Percentiles rank a stretch among this genome's conserved stretches.
These are phyloP conservation scores for Coemansia sp. DNA, from an alignment of 192 early-diverging fungal species.

Conservation along the genomic window DNA sequence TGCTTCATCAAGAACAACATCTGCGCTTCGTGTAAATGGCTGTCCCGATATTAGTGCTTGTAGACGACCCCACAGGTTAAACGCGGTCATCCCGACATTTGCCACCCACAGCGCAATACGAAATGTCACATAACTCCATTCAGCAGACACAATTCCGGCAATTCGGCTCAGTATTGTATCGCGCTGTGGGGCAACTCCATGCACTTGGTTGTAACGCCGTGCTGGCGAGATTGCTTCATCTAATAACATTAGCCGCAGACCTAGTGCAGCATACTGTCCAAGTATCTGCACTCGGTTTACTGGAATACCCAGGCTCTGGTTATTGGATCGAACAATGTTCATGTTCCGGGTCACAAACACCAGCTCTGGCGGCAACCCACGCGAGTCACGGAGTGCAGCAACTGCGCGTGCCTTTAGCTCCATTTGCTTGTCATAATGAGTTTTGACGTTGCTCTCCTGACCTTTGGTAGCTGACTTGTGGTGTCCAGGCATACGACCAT, in stretches of 20 bases:
- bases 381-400: constrained; percentile 69
- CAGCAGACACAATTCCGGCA: constrained; percentile 11
- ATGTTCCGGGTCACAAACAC: constrained; percentile 89
- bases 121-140: constrained; percentile 48
- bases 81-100: constrained; percentile 42
- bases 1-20: constrained; percentile 71
- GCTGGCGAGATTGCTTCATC: constrained; percentile 24
- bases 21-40: constrained; percentile 57
- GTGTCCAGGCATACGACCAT: neutral
- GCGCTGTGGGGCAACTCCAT: constrained; percentile 19
- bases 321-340: constrained; percentile 82
- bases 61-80: constrained; percentile 29
- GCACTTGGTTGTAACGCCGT: constrained; percentile 12
- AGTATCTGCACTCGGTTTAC: constrained; percentile 88
- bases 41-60: constrained; percentile 19
- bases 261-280: constrained; percentile 72
- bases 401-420: constrained; percentile 70
- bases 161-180: constrained; percentile 15
- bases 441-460: neutral
- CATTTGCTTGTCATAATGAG: constrained; percentile 56
- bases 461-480: neutral
- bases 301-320: constrained; percentile 78
- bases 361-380: constrained; percentile 78
- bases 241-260: constrained; percentile 51
- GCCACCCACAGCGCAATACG: constrained; percentile 49